Percentiles rank a stretch among this genome's conserved stretches.
Conservation (phyloP, 192 early-diverging fungal species). For the Coemansia sp. region DNA sequence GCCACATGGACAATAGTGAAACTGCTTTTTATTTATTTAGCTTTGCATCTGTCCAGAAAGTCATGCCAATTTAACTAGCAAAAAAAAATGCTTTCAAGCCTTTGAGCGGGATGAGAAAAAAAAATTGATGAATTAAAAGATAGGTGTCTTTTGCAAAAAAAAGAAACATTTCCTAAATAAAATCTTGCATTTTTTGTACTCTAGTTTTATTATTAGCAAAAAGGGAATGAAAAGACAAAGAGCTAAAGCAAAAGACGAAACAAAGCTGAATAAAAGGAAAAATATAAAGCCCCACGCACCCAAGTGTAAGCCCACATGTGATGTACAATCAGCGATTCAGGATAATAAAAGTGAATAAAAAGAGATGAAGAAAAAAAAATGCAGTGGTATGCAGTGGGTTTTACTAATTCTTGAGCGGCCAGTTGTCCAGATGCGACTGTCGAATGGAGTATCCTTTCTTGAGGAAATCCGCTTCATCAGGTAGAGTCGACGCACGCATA, state of each 20-base stretch:
- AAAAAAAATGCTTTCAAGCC: no score
- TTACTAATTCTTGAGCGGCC: conserved; percentile 24
- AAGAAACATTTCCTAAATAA: no score
- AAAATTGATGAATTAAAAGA: no score
- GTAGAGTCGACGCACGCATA: conserved; percentile 31
- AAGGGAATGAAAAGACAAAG: neutral
- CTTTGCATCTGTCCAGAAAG: no score
- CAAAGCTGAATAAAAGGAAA: neutral
- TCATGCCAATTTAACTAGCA: no score
- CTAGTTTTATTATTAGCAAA: neutral
- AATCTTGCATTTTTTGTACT: no score
- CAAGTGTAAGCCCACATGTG: no score
- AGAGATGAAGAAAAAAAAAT: neutral
- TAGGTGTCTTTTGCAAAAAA: no score
- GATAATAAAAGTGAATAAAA: neutral
- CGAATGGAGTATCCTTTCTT: conserved; percentile 34
- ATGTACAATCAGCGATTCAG: neutral
- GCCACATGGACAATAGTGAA: no score
- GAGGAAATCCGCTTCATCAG: conserved; percentile 46
- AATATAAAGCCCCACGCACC: neutral
- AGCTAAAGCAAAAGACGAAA: neutral
- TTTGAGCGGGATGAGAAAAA: no score
- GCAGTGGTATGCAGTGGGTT: no score
- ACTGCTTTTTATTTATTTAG: no score
- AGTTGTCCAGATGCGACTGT: conserved; percentile 40